Conservation (phyloP, 106 monocot species). For the Posidonia australis region DNA sequence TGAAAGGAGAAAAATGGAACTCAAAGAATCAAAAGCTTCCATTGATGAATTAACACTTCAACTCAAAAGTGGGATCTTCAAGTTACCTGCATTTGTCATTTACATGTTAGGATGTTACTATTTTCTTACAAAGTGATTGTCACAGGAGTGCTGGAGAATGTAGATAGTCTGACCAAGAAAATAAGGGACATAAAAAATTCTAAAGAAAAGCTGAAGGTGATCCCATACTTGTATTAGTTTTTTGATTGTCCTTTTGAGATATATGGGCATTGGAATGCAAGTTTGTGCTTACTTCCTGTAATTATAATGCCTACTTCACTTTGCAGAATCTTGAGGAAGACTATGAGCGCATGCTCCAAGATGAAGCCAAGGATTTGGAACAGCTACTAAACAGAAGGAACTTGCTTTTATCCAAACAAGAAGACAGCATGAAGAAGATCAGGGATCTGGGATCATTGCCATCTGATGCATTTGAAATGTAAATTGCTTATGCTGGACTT, state of each 20-base stretch:
- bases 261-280: neutral
- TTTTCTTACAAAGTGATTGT: neutral
- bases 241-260: neutral
- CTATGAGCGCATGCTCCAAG: conserved; percentile 61
- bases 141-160: conserved; percentile 34
- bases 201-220: conserved; percentile 61
- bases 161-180: conserved; percentile 41
- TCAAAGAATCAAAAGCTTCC: conserved; percentile 40
- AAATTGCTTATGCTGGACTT: conserved; percentile 4
- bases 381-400: conserved; percentile 73
- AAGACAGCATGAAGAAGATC: conserved; percentile 83
- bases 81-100: neutral
- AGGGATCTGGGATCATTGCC: conserved; percentile 93
- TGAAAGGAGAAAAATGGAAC: conserved; percentile 54
- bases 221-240: neutral
- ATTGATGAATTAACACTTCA: conserved; percentile 60
- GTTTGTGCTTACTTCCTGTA: neutral
- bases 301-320: conserved; percentile 1
- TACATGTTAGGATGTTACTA: neutral
- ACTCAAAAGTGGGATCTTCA: conserved; percentile 44
- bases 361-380: conserved; percentile 85
- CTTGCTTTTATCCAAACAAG: conserved; percentile 68
- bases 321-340: conserved; percentile 61
- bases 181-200: conserved; percentile 37
- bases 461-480: conserved; percentile 96